These are phyloP conservation scores for Pseudogymnoascus pannorum DNA, from an alignment of 2,329 filamentous ascomycete genomes.

Conservation along the genomic window DNA sequence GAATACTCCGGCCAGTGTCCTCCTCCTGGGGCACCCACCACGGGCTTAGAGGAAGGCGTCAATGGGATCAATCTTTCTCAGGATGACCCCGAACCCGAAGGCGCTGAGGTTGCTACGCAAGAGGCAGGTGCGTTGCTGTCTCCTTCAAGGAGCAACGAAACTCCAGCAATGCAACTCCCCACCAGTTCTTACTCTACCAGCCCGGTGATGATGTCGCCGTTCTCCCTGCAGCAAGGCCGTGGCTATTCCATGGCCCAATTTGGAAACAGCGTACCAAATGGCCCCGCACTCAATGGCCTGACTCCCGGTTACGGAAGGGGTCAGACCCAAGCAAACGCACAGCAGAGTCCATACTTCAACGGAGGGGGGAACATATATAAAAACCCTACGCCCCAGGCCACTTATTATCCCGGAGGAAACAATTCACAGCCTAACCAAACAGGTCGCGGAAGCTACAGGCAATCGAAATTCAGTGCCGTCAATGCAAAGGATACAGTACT, in stretches of 20 bases:
- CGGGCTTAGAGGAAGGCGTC: neutral
- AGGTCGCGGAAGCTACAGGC: no score
- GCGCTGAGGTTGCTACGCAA: neutral
- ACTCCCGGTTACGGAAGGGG: no score
- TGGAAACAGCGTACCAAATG: no score
- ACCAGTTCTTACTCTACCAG: neutral
- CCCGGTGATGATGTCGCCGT: no score
- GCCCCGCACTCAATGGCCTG: no score
- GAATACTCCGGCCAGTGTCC: neutral
- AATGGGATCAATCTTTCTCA: neutral
- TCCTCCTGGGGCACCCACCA: neutral
- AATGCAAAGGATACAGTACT: neutral
- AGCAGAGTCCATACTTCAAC: no score
- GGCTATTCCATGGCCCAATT: no score
- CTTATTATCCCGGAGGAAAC: no score
- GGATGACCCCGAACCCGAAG: neutral
- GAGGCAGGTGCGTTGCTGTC: neutral
- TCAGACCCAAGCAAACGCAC: no score
- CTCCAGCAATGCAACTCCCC: neutral
- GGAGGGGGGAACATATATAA: no score
- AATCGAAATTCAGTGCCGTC: accelerated
- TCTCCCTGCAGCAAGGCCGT: no score
- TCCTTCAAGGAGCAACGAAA: neutral
- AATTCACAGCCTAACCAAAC: neutral
- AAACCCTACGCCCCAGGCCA: no score